Evolutionary conservation across 2,329 filamentous ascomycete genomes (phyloP).

Genomic region (Xylariaceae sp.): DNA sequence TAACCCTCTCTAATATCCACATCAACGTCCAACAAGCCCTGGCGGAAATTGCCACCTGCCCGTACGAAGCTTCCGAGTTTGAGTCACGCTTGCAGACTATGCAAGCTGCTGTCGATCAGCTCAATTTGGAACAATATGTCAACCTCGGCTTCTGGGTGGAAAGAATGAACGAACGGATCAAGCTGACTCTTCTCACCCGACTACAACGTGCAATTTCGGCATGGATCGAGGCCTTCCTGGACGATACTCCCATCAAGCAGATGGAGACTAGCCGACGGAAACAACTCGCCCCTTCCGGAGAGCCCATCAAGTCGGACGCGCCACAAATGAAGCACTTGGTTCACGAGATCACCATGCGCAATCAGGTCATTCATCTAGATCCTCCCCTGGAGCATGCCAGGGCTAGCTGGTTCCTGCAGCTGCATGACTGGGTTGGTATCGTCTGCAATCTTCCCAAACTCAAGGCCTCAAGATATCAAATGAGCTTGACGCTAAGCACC

Average conservation of each 20-base stretch:
- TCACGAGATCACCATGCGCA: conserved; percentile 94
- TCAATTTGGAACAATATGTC: conserved; percentile 92
- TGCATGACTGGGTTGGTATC: conserved; percentile 88
- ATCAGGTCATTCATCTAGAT: conserved; percentile 94
- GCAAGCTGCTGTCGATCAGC: conserved; percentile 87
- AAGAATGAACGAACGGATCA: conserved; percentile 78
- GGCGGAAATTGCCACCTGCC: conserved; percentile 73
- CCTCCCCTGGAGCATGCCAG: conserved; percentile 87
- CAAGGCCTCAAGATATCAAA: conserved; percentile 91
- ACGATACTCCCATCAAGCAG: conserved; percentile 36
- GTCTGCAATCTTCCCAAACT: conserved; percentile 91
- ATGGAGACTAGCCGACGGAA: conserved; percentile 47
- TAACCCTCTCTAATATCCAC: conserved; percentile 70
- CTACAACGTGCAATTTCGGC: conserved; percentile 75
- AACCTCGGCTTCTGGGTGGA: conserved; percentile 89
- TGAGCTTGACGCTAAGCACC: conserved; percentile 59
- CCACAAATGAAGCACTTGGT: conserved; percentile 67
- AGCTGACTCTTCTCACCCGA: conserved; percentile 69
- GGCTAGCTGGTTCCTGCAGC: conserved; percentile 85
- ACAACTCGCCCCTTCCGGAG: conserved; percentile 34
- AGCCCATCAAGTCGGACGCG: conserved; percentile 39
- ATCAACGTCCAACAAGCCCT: conserved; percentile 74
- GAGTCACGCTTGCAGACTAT: conserved; percentile 74
- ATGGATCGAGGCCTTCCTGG: conserved; percentile 83
- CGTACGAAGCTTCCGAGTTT: conserved; percentile 75